A percentile compares a stretch with the other conserved stretches of the same genome.
Conservation (phyloP, 768 basidiomycete species). For the Trametes coccinea region DNA sequence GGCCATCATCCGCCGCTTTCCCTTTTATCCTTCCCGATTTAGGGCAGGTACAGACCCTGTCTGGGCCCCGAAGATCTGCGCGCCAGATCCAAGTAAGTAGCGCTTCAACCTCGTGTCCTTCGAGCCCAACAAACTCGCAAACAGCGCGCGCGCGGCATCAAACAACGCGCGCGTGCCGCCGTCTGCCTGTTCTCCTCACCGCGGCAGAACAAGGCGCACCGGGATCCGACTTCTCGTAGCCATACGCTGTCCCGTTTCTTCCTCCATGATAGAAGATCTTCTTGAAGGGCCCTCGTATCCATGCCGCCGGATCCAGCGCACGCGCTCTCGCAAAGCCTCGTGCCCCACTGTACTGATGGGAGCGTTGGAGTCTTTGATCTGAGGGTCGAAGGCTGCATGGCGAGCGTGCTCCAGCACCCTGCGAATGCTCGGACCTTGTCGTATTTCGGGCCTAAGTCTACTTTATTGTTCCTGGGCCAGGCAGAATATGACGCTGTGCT, state of each 20-base stretch:
- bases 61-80: constrained; percentile 17
- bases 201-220: too few species aligned
- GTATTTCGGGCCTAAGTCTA: too few species aligned
- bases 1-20: not conserved
- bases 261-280: too few species aligned
- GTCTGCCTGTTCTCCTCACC: not conserved
- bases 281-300: not conserved
- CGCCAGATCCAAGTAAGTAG: constrained; percentile 11
- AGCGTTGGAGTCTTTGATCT: constrained; percentile 11
- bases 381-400: constrained; percentile 1
- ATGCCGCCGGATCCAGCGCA: not conserved
- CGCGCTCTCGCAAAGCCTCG: not conserved
- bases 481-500: too few species aligned
- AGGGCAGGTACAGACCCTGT: constrained; percentile 36
- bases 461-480: too few species aligned
- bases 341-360: constrained; percentile 1
- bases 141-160: constrained; percentile 14
- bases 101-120: constrained; percentile 15
- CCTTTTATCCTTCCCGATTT: constrained; percentile 27
- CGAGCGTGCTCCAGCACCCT: constrained; percentile 9
- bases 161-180: not conserved
- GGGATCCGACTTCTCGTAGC: too few species aligned
- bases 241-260: too few species aligned
- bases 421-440: not conserved
- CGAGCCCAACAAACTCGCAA: constrained; percentile 15